These are phyloP conservation scores for Monilinia aucupariae DNA, from an alignment of 2,329 filamentous ascomycete species.

Conservation along the genomic window DNA sequence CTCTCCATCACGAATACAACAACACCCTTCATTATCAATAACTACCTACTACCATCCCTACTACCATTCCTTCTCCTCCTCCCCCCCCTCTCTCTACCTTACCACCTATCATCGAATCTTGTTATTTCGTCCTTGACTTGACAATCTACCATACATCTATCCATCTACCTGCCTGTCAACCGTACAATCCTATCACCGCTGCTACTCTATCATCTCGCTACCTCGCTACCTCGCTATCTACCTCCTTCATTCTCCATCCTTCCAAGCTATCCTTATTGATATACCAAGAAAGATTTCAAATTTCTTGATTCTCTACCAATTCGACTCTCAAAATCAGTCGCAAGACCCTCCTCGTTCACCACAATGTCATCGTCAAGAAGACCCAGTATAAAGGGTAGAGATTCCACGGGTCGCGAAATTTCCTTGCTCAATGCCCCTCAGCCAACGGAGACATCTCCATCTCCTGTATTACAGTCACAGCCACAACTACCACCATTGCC, in stretches of 20 bases:
- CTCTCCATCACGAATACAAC: too few relatives aligned
- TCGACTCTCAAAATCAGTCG: too few relatives aligned
- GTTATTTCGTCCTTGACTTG: too few relatives aligned
- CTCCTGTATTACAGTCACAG: conserved; percentile 19
- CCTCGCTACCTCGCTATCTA: neutral
- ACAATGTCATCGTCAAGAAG: conserved; percentile 20
- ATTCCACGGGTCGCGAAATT: conserved; percentile 53
- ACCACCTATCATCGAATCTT: too few relatives aligned
- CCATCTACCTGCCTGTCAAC: too few relatives aligned
- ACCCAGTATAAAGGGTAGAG: conserved; percentile 48
- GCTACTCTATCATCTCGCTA: too few relatives aligned
- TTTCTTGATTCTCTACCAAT: neutral
- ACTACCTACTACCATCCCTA: too few relatives aligned
- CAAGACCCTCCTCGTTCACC: neutral
- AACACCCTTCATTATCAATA: too few relatives aligned
- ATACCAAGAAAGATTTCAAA: neutral
- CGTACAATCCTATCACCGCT: too few relatives aligned
- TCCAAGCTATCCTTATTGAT: neutral
- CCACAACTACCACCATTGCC: conserved; percentile 19
- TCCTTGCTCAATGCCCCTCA: conserved; percentile 48
- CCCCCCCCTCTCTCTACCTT: too few relatives aligned
- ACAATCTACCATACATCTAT: too few relatives aligned
- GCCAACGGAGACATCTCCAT: conserved; percentile 35
- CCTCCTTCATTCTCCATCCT: neutral
- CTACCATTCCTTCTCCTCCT: too few relatives aligned